Percentiles rank a stretch among this genome's conserved stretches.
Conservation (phyloP, 2,329 filamentous ascomycete species). For the Apiospora sp. region DNA sequence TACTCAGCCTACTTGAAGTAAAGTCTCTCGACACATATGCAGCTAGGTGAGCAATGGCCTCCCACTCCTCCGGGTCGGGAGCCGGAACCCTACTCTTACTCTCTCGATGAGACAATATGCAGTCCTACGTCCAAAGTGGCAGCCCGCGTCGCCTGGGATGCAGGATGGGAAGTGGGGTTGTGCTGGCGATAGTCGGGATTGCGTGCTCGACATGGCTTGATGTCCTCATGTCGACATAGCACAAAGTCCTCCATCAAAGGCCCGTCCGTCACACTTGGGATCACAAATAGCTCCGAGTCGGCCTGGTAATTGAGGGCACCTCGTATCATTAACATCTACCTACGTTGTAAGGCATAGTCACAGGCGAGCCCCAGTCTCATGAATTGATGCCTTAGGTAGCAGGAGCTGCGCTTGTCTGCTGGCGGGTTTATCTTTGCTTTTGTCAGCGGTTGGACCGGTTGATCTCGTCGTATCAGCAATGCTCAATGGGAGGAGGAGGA, state of each 20-base stretch:
- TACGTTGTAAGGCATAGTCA: not conserved
- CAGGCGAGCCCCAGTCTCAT: not conserved
- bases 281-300: not conserved
- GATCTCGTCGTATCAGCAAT: not conserved
- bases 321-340: slow-evolving; percentile 4
- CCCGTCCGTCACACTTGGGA: not conserved
- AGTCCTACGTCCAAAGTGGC: not conserved
- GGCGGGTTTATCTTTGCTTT: not conserved
- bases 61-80: slow-evolving; percentile 8
- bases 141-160: not conserved
- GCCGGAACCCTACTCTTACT: slow-evolving; percentile 1
- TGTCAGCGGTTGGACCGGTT: not conserved
- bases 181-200: slow-evolving; percentile 15
- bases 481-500: not conserved
- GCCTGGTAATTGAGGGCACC: not conserved
- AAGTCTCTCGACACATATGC: not conserved
- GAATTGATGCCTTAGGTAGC: not conserved
- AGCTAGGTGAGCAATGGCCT: not conserved
- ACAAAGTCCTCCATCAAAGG: not conserved
- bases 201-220: slow-evolving; percentile 18
- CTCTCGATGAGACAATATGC: slow-evolving; percentile 4
- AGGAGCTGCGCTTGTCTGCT: not conserved
- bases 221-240: not conserved
- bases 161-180: slow-evolving; percentile 9
- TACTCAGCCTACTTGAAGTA: not conserved